Evolutionary conservation across 192 early-diverging fungal species (phyloP).

Genomic region (Podochytrium sp.): DNA sequence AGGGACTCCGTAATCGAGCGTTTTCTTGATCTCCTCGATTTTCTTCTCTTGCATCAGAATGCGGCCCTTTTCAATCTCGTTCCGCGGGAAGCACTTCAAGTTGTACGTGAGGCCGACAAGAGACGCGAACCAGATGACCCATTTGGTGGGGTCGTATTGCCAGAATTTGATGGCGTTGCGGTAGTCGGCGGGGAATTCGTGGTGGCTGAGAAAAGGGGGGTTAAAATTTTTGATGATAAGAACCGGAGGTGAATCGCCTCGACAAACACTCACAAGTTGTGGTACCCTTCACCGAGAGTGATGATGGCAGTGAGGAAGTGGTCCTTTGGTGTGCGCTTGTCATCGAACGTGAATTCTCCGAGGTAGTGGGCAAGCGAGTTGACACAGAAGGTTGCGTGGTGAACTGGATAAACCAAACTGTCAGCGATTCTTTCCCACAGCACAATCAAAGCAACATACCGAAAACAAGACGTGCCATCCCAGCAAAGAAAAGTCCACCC

Average conservation of each 20-base stretch:
- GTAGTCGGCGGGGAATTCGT: conserved; percentile 62
- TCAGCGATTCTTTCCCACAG: too few relatives aligned
- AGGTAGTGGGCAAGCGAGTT: conserved; percentile 64
- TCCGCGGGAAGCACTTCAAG: conserved; percentile 49
- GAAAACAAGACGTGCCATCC: conserved; percentile 50
- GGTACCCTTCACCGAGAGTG: conserved; percentile 62
- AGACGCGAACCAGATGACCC: conserved; percentile 51
- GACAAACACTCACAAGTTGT: conserved; percentile 47
- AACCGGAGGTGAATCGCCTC: too few relatives aligned
- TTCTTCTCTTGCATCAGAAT: conserved; percentile 83
- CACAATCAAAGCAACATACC: too few relatives aligned
- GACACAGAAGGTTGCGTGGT: conserved; percentile 62
- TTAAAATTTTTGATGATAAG: too few relatives aligned
- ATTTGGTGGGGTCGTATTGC: conserved; percentile 63
- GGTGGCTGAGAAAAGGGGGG: conserved; percentile 52
- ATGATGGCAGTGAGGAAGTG: conserved; percentile 52
- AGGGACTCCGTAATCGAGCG: conserved; percentile 76
- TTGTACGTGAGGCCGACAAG: conserved; percentile 51
- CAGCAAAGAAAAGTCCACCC: conserved; percentile 55
- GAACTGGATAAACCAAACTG: conserved; percentile 38
- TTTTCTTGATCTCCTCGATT: conserved; percentile 58
- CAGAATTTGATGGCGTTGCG: conserved; percentile 54
- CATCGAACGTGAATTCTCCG: conserved; percentile 61
- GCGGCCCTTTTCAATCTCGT: conserved; percentile 57
- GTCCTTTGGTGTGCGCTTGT: conserved; percentile 70